These are phyloP conservation scores for Recurvomyces mirabilis DNA, from an alignment of 495 filamentous ascomycete species.

Conservation along the genomic window DNA sequence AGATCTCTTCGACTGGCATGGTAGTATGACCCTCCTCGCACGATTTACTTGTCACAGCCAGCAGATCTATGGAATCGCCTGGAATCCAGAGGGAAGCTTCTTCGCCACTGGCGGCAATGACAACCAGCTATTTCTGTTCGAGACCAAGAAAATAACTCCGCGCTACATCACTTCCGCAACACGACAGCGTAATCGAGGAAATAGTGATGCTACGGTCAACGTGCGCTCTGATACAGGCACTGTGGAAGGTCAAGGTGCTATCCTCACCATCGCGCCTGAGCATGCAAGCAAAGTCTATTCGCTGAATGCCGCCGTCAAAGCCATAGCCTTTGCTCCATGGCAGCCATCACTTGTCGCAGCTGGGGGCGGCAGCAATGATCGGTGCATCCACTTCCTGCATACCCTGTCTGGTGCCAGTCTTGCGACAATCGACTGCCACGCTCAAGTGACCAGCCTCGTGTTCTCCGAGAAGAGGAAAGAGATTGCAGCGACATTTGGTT, in stretches of 20 bases:
- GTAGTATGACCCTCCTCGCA: constrained; percentile 64
- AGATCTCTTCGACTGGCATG: constrained; percentile 54
- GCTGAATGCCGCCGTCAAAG: constrained; percentile 87
- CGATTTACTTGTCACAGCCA: constrained; percentile 72
- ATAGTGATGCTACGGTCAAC: constrained; percentile 15
- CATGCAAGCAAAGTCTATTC: constrained; percentile 60
- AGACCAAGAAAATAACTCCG: constrained; percentile 47
- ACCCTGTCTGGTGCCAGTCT: constrained; percentile 72
- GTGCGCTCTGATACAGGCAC: constrained; percentile 15
- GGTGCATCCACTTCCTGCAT: constrained; percentile 93
- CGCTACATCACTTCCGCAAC: background rate
- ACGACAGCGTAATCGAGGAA: background rate
- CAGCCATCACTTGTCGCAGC: constrained; percentile 78
- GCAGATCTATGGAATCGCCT: constrained; percentile 85
- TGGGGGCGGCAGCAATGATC: constrained; percentile 87
- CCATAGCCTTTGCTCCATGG: constrained; percentile 96
- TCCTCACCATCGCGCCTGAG: constrained; percentile 33
- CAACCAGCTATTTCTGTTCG: constrained; percentile 76
- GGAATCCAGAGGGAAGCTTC: constrained; percentile 63
- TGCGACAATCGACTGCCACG: constrained; percentile 82
- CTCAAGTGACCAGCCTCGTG: constrained; percentile 85
- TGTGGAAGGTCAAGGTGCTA: constrained; percentile 4
- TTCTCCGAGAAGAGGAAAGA: constrained; percentile 81
- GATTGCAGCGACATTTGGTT: constrained; percentile 89
- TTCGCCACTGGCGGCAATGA: constrained; percentile 92